These are phyloP conservation scores for Candida suzukii DNA, from an alignment of 805 yeast species.

Conservation along the genomic window DNA sequence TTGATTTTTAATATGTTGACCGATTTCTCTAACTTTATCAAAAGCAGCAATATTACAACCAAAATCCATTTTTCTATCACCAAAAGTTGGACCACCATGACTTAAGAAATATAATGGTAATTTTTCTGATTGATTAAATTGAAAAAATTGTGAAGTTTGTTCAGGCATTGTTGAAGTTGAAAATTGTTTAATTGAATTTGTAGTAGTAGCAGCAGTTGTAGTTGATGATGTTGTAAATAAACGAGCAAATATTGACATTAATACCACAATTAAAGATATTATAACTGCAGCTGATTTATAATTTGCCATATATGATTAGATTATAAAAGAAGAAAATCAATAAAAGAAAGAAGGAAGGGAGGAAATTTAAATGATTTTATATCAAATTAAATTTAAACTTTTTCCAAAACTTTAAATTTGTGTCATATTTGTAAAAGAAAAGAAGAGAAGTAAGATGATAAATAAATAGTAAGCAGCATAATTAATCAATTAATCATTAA, in stretches of 20 bases:
- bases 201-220: background rate
- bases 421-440: no score
- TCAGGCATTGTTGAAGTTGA: background rate
- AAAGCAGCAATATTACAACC: conserved; percentile 58
- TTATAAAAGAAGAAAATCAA: background rate
- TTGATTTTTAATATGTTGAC: conserved; percentile 38
- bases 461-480: no score
- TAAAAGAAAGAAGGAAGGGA: background rate
- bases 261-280: conserved; percentile 5
- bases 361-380: conserved; percentile 5
- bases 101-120: conserved; percentile 61
- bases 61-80: conserved; percentile 42
- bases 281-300: conserved; percentile 1
- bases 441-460: no score
- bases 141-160: conserved; percentile 3
- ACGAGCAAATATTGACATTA: conserved; percentile 10
- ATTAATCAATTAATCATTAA: no score
- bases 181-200: background rate
- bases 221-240: background rate
- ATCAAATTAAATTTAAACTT: no score
- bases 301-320: background rate
- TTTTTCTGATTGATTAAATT: conserved; percentile 14
- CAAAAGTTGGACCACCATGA: conserved; percentile 83
- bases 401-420: no score
- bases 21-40: conserved; percentile 40